A percentile compares a stretch with the other conserved stretches of the same genome.
These are phyloP conservation scores for Botrytis medusae DNA, from an alignment of 2,329 filamentous ascomycete genomes.

Conservation along the genomic window DNA sequence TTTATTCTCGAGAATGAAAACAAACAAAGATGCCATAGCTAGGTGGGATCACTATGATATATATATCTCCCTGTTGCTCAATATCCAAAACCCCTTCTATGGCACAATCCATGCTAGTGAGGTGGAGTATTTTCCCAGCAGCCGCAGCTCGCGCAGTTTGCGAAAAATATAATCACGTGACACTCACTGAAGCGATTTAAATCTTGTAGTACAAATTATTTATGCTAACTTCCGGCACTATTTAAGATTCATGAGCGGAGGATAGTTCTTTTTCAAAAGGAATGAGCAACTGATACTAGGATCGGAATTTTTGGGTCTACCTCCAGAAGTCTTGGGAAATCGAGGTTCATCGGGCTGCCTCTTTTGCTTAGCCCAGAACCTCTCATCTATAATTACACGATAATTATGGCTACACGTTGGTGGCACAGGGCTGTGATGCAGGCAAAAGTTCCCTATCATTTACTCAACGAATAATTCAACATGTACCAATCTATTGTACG, in stretches of 20 bases:
- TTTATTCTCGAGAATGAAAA: not conserved
- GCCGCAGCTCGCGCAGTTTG: slow-evolving; percentile 13
- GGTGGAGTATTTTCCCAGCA: slow-evolving; percentile 15
- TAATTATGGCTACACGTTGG: not conserved
- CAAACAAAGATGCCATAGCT: not conserved
- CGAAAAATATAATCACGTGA: slow-evolving; percentile 13
- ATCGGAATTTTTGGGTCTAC: not conserved
- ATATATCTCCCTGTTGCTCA: slow-evolving; percentile 6
- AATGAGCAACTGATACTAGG: not conserved
- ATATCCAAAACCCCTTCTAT: slow-evolving; percentile 10
- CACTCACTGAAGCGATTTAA: not conserved
- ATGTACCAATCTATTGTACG: not conserved
- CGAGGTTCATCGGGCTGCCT: not conserved
- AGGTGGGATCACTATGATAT: not conserved
- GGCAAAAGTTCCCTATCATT: not conserved
- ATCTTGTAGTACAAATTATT: not conserved
- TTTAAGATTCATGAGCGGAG: not conserved
- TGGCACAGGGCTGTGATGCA: not conserved
- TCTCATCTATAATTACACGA: not conserved
- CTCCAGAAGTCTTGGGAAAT: not conserved
- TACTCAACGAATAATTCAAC: not conserved
- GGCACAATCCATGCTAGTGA: slow-evolving; percentile 4
- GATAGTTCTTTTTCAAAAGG: not conserved
- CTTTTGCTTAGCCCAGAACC: not conserved
- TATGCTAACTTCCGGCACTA: not conserved